Conservation (phyloP, 2,329 filamentous ascomycete genomes). For the Alternaria ethzedia region DNA sequence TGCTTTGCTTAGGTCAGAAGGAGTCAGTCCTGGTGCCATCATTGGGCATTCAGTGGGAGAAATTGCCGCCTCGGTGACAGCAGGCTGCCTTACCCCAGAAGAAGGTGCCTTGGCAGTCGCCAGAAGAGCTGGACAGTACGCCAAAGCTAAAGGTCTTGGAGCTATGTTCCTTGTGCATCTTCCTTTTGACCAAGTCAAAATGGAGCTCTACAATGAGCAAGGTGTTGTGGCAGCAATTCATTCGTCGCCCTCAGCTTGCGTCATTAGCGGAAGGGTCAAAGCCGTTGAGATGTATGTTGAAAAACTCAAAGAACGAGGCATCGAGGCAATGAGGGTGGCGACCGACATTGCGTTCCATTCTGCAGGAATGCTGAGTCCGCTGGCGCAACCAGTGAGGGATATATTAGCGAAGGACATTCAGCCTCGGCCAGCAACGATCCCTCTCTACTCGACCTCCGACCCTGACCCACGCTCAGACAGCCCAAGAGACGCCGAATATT, state of each 20-base stretch:
- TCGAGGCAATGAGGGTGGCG: neutral
- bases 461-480: neutral
- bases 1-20: slow-evolving; percentile 23
- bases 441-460: neutral
- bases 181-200: neutral
- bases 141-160: neutral
- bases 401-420: neutral
- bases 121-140: neutral
- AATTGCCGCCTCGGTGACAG: slow-evolving; percentile 37
- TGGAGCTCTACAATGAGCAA: neutral
- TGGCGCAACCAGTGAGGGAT: neutral
- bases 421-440: neutral
- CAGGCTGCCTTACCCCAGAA: slow-evolving; percentile 36
- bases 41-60: slow-evolving; percentile 40
- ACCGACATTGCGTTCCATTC: neutral
- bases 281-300: slow-evolving; percentile 31
- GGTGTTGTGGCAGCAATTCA: slow-evolving; percentile 44
- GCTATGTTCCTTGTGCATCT: neutral
- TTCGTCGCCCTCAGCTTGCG: slow-evolving; percentile 45
- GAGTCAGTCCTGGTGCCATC: slow-evolving; percentile 12
- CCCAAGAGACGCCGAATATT: neutral
- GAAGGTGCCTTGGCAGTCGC: slow-evolving; percentile 39
- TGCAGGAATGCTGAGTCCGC: neutral
- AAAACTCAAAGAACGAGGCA: neutral
- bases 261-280: slow-evolving; percentile 41